A percentile compares a stretch with the other conserved stretches of the same genome.
These are phyloP conservation scores for Posidonia oceanica DNA, from an alignment of 116 monocot species.

Conservation along the genomic window DNA sequence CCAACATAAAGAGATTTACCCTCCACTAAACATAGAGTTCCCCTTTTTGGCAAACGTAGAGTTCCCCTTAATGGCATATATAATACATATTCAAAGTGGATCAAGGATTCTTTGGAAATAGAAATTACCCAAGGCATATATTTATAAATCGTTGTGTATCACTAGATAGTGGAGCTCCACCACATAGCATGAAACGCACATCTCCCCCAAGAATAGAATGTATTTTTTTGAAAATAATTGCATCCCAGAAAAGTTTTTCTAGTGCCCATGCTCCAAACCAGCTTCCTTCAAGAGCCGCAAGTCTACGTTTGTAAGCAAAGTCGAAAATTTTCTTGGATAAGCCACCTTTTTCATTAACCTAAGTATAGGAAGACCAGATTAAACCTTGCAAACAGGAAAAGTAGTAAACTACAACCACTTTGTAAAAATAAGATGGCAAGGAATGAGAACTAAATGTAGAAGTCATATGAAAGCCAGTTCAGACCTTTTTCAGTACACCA, in stretches of 20 bases:
- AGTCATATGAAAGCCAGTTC: background rate
- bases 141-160: conserved; percentile 59
- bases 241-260: conserved; percentile 37
- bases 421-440: too few species aligned
- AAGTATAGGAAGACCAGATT: background rate
- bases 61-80: too few species aligned
- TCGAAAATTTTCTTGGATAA: conserved; percentile 32
- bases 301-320: conserved; percentile 29
- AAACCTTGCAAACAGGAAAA: too few species aligned
- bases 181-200: conserved; percentile 42
- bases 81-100: too few species aligned
- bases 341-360: conserved; percentile 36
- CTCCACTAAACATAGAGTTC: too few species aligned
- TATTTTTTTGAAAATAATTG: conserved; percentile 27
- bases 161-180: conserved; percentile 46
- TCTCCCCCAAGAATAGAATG: conserved; percentile 44
- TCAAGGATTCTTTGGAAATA: too few species aligned
- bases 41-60: too few species aligned
- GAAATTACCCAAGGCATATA: conserved; percentile 42
- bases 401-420: too few species aligned
- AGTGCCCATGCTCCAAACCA: conserved; percentile 46
- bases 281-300: conserved; percentile 33
- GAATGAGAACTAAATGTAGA: background rate
- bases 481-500: conserved; percentile 52
- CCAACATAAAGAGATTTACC: too few species aligned